Evolutionary conservation across 345 rosid genomes (phyloP), one percentile per base, ranked within the genome.

Genomic region (Salix arbutifolia): DNA sequence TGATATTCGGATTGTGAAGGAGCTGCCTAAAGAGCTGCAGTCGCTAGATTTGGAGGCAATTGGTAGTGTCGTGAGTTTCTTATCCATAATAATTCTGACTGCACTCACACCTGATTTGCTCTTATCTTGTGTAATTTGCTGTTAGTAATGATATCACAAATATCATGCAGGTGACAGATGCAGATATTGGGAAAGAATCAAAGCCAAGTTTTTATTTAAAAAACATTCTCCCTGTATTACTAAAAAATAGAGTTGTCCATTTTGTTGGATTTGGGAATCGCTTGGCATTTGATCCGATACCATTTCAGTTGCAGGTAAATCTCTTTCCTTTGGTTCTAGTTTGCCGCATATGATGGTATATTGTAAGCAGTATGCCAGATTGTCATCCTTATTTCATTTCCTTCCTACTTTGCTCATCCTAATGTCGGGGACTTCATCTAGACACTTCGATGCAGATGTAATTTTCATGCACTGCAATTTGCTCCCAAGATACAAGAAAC

Each of bases 401-500:
- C 46, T 75, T 69, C 46, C 28, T 71, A 18, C 72, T 75, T 75
- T 76, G 73, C 67, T 81, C 79, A 79, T 84, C 84, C 88, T 86
- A 80, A 85, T 82, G 56, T 74, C 66, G 66, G 72, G 76, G 70
- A 83, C 80, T 79, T 77, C 85, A 77, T 87, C 89, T 92, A 94
- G 99, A 90, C 97, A 74, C 89, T 94, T 87, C 97, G 98, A 74
- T 94, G 99, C 88, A 92, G 97, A 89, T 96, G 98, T 82, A 96
- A 96, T 72, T 96, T 93, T 81, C 98, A 94, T 2, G 97, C 98
- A 0, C 83, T 96, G 68, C 87, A 81, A 66, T 96, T 92, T 77
- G 82, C 84, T 80, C 91, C 97, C 23, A 94, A 89, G 85, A 88
- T 96, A 81, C 97, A 96, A 92, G 89, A 92, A 86, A 84, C 92